Conservation (phyloP, 1,284 basidiomycete genomes). For the Trametes sp. region DNA sequence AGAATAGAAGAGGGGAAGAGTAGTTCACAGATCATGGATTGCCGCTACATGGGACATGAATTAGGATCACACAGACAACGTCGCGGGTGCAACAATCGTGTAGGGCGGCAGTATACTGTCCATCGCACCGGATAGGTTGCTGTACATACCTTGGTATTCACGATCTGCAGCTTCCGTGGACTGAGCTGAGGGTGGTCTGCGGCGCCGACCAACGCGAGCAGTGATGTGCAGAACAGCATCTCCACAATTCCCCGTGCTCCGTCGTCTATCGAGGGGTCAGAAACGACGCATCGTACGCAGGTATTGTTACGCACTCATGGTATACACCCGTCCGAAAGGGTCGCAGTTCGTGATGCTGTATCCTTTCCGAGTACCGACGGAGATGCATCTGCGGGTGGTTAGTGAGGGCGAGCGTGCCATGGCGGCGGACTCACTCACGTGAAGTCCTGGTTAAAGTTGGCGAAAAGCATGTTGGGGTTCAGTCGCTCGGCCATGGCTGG, state of each 20-base stretch:
- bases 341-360: slow-evolving; percentile 99
- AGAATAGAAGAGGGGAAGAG: slow-evolving; percentile 97
- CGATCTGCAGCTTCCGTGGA: slow-evolving; percentile 94
- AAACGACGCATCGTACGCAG: not conserved
- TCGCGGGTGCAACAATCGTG: not conserved
- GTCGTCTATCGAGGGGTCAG: slow-evolving; percentile 63
- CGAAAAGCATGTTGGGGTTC: slow-evolving; percentile 75
- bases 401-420: slow-evolving; percentile 4
- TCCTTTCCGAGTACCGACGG: slow-evolving; percentile 94
- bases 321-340: slow-evolving; percentile 96
- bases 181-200: slow-evolving; percentile 89
- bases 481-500: slow-evolving; percentile 45
- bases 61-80: slow-evolving; percentile 7
- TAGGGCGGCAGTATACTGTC: no score
- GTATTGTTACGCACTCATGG: slow-evolving; percentile 74
- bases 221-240: slow-evolving; percentile 99
- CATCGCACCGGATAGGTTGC: not conserved
- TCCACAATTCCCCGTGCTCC: slow-evolving; percentile 96
- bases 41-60: slow-evolving; percentile 63
- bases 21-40: slow-evolving; percentile 99
- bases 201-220: slow-evolving; percentile 95
- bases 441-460: slow-evolving; percentile 90
- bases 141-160: slow-evolving; percentile 89
- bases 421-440: slow-evolving; percentile 59
- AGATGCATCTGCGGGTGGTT: slow-evolving; percentile 73